These are phyloP conservation scores for Waltergamsia citrina DNA, from an alignment of 2,329 filamentous ascomycete species.

Conservation along the genomic window DNA sequence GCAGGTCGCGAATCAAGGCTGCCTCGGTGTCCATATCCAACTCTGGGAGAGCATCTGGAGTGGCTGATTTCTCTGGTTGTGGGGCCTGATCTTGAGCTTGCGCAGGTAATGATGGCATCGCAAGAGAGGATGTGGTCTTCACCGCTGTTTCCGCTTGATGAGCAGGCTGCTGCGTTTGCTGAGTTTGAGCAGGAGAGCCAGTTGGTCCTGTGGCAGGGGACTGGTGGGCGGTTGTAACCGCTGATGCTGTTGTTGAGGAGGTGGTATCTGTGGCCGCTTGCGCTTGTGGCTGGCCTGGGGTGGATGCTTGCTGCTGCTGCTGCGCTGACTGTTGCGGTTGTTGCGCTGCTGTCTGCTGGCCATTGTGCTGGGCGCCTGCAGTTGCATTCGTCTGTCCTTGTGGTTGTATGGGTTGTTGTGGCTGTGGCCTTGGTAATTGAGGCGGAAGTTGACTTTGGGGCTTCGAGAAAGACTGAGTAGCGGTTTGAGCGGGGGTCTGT, in stretches of 20 bases:
- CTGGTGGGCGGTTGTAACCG: not conserved
- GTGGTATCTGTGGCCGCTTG: too few relatives aligned
- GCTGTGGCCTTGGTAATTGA: slow-evolving; percentile 12
- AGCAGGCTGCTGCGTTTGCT: slow-evolving; percentile 9
- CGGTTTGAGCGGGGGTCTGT: too few relatives aligned
- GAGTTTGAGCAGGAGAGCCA: slow-evolving; percentile 3
- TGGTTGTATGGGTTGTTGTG: slow-evolving; percentile 9
- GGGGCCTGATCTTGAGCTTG: not conserved
- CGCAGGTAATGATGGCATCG: not conserved
- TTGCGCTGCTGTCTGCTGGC: slow-evolving; percentile 1
- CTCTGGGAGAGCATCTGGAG: not conserved
- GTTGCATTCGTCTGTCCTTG: slow-evolving; percentile 7
- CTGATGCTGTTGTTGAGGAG: not conserved
- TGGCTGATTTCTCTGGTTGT: not conserved
- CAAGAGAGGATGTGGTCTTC: not conserved
- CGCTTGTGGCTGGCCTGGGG: too few relatives aligned
- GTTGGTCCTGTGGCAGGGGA: not conserved
- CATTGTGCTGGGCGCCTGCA: slow-evolving; percentile 2
- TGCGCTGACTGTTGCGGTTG: slow-evolving; percentile 1
- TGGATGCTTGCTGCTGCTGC: not conserved
- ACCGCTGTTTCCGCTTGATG: not conserved
- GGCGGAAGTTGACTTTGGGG: slow-evolving; percentile 18
- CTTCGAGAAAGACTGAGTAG: slow-evolving; percentile 14
- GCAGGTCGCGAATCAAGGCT: slow-evolving; percentile 5
- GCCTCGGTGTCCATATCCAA: slow-evolving; percentile 6